Evolutionary conservation across 345 rosid genomes (phyloP), one percentile per base, ranked within the genome.

Genomic region (Erodium maritimum): DNA sequence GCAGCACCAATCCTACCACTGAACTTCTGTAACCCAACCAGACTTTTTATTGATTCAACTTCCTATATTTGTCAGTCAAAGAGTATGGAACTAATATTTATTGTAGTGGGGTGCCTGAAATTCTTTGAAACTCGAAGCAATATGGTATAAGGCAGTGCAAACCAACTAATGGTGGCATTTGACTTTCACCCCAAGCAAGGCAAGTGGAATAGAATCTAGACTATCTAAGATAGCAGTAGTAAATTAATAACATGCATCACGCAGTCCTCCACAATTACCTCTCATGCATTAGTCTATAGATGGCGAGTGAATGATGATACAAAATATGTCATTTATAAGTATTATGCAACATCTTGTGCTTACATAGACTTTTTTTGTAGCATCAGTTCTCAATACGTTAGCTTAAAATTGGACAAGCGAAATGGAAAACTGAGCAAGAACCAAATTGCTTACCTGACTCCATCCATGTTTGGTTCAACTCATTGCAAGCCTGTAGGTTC

Each of bases 381-480:
- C 4, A 29, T 6, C 37, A 42, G 48, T 42, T 42, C 48, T 11
- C 14, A 42, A 17, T 51, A 13, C 0, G 5, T 51, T 51, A 51
- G 22, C 19, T 53, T 19, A 16, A 50, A 52, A 61, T 52, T 21
- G 20, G 5, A 21, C 21, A 21, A n/a, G 17, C 50, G 17, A 50
- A 10, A 65, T 12, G 24, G 21, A 21, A 8, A 5, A 24, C 21
- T 9, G 48, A 64, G 18, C 21, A 23, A 34, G 57, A 22, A 60
- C 62, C 17, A 54, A 57, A 33, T 53, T 70, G 56, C 71, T 59
- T 73, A 86, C 96, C 99, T 63, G 99, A 88, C 72, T 88, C 95
- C 99, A 88, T 86, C 99, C 99, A 91, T 37, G 88, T 82, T 68
- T 88, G 96, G 56, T 58, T 74, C 71, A 93, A 75, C 78, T 93